Base-by-base conservation (phyloP, 345 rosid genomes). In the Anastatica hierochuntica region DNA sequence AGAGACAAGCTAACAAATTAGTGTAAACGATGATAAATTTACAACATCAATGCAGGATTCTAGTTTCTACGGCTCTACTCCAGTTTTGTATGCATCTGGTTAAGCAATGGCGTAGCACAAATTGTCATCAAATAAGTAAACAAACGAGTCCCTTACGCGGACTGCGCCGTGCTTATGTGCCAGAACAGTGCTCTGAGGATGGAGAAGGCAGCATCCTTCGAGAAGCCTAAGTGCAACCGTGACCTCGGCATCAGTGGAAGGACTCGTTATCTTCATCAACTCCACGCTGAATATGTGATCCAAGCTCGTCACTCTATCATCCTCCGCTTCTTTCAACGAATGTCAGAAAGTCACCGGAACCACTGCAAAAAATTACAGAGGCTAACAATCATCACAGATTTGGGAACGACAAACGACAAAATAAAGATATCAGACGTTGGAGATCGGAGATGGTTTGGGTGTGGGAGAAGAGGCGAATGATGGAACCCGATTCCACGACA, bases 191-290 rank as follows among this genome's bases (percentile, higher is more conserved):
- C 97, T 85, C 62, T 83, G 83, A 10, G 74, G 67, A 63, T 92
- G 94, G 38, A 92, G 90, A 56, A 92, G 76, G 60, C 98, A 88
- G 52, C 98, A 92, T 27, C 97, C 96, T 76, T 88, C 98, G 47
- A 88, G 64, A 72, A 85, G 94, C 29, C 94, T 76, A 54, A 92
- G 97, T 0, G 97, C 98, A 51, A 92, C 80, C 5, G 90, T 85
- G 10, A 79, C 78, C 56, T 88, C 98, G 1, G 73, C 74, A 35
- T 82, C 90, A 2, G 97, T 81, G 3, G 94, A 80, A 26, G 97
- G 94, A 67, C 90, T 85, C 13, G 78, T 79, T 45, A 88, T 77
- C 74, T 77, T 81, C 82, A 85, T 60, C 14, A 95, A 90, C 44
- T 85, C 87, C 2, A 88, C 88, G 6, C 79, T 75, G 46, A 88